phyloP scores from a whole-genome alignment of 257 asterid species.

The Solanum verrucosum region DNA sequence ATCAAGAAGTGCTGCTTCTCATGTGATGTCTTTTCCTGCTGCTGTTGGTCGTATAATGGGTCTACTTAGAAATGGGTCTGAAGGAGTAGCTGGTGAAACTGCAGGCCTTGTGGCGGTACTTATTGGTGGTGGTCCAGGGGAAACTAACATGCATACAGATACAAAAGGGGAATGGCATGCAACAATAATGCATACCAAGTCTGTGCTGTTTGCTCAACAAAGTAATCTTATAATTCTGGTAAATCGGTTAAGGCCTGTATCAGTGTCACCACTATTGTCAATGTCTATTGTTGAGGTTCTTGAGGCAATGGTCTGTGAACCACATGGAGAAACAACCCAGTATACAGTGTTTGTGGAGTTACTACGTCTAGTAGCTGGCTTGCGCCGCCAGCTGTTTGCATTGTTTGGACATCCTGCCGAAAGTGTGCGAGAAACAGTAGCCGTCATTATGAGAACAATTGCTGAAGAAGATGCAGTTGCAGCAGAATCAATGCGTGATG shows the following conservation, averaged over 20 bases:
- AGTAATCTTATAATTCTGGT: slow-evolving; percentile 70
- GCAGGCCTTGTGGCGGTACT: slow-evolving; percentile 86
- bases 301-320: slow-evolving; percentile 96
- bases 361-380: slow-evolving; percentile 91
- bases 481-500: slow-evolving; percentile 99
- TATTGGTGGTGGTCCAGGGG: slow-evolving; percentile 98
- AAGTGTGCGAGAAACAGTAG: slow-evolving; percentile 88
- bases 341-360: slow-evolving; percentile 88
- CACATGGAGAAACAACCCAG: slow-evolving; percentile 92
- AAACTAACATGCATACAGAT: slow-evolving; percentile 52
- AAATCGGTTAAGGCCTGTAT: slow-evolving; percentile 80
- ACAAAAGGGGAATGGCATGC: slow-evolving; percentile 96
- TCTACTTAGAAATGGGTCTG: slow-evolving; percentile 91
- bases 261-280: slow-evolving; percentile 88
- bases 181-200: slow-evolving; percentile 84
- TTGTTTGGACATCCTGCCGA: slow-evolving; percentile 97
- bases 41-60: slow-evolving; percentile 98
- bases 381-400: slow-evolving; percentile 94
- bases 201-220: slow-evolving; percentile 80
- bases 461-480: slow-evolving; percentile 99
- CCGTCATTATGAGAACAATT: slow-evolving; percentile 95
- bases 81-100: slow-evolving; percentile 89
- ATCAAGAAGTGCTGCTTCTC: slow-evolving; percentile 94
- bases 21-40: slow-evolving; percentile 97
- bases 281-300: slow-evolving; percentile 94